These are phyloP conservation scores for Barnettozyma botsteinii DNA, from an alignment of 805 yeast genomes.

Conservation along the genomic window DNA sequence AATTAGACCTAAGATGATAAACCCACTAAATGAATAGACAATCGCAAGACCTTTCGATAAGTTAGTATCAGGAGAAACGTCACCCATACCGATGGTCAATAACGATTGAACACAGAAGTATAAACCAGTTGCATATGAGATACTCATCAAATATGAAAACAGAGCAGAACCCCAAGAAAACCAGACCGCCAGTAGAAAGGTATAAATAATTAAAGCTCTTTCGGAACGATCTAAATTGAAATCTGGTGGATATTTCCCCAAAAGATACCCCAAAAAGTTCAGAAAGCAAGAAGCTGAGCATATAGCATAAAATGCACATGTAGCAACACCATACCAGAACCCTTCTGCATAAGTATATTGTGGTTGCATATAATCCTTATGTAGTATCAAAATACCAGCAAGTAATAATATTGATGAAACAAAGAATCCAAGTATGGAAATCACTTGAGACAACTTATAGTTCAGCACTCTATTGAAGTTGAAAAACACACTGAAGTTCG, in stretches of 20 bases:
- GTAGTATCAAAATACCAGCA: slow-evolving; percentile 38
- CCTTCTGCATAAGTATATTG: slow-evolving; percentile 47
- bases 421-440: slow-evolving; percentile 62
- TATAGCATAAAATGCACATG: slow-evolving; percentile 53
- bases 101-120: slow-evolving; percentile 71
- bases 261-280: slow-evolving; percentile 57
- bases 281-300: slow-evolving; percentile 48
- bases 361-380: slow-evolving; percentile 25
- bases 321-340: slow-evolving; percentile 72
- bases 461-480: slow-evolving; percentile 58
- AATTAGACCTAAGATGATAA: slow-evolving; percentile 67
- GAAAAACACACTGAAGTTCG: slow-evolving; percentile 63
- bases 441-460: slow-evolving; percentile 55
- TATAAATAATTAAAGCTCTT: slow-evolving; percentile 67
- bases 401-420: slow-evolving; percentile 51
- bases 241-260: slow-evolving; percentile 58
- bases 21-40: slow-evolving; percentile 63
- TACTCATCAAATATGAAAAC: slow-evolving; percentile 39
- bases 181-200: slow-evolving; percentile 63
- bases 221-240: slow-evolving; percentile 65
- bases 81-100: slow-evolving; percentile 80
- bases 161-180: slow-evolving; percentile 63
- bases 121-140: slow-evolving; percentile 59
- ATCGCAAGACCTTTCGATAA: slow-evolving; percentile 55
- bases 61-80: slow-evolving; percentile 48